These are phyloP conservation scores for Stephanocyclus meneghinianus DNA, from an alignment of 352 stramenopile species.

Conservation along the genomic window DNA sequence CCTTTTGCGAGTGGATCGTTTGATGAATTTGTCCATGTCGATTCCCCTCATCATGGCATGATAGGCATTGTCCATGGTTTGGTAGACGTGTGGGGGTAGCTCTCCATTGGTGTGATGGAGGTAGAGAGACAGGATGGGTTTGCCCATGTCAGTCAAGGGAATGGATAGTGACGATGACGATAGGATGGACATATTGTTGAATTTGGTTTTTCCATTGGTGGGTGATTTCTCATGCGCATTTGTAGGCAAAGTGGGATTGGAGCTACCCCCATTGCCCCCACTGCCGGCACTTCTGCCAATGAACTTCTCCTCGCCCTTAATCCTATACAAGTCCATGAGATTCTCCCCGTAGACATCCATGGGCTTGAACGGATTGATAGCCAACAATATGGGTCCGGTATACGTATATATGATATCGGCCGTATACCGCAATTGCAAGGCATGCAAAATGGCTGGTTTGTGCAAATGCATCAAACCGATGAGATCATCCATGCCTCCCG, in stretches of 20 bases:
- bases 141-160: slow-evolving; percentile 38
- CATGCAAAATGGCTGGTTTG: slow-evolving; percentile 89
- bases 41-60: slow-evolving; percentile 61
- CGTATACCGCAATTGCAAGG: slow-evolving; percentile 55
- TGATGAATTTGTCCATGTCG: slow-evolving; percentile 42
- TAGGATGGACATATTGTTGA: background rate
- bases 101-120: slow-evolving; percentile 43
- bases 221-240: background rate
- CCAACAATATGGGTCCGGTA: slow-evolving; percentile 78
- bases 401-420: slow-evolving; percentile 80
- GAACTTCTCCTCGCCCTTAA: slow-evolving; percentile 36
- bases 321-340: slow-evolving; percentile 53
- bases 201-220: background rate
- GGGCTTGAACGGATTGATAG: slow-evolving; percentile 77
- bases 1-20: slow-evolving; percentile 6
- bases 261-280: background rate
- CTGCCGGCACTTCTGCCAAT: background rate
- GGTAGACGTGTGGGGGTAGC: slow-evolving; percentile 68
- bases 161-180: background rate
- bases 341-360: slow-evolving; percentile 58
- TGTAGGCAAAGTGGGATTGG: slow-evolving; percentile 1
- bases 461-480: slow-evolving; percentile 86
- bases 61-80: slow-evolving; percentile 70
- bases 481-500: slow-evolving; percentile 80
- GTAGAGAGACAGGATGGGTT: slow-evolving; percentile 31